A percentile compares a stretch with the other conserved stretches of the same genome.
Evolutionary conservation across 495 filamentous ascomycete genomes (phyloP).

Genomic region (Amniculicola lignicola): DNA sequence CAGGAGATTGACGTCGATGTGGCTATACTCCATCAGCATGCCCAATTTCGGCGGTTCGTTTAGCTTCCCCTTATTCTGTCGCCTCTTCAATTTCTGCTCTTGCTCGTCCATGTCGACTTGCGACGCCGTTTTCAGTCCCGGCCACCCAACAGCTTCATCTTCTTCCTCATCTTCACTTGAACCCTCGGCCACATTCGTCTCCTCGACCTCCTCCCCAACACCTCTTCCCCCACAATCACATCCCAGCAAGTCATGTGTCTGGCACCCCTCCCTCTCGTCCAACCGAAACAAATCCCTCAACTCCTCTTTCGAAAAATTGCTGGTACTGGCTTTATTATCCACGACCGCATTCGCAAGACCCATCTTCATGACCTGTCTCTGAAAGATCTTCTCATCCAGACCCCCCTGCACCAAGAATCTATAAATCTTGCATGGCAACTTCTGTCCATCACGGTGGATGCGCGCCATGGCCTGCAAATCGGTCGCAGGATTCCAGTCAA

Average conservation of each 20-base stretch:
- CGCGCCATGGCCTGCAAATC: constrained; percentile 84
- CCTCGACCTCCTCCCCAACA: constrained; percentile 27
- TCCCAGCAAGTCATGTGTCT: constrained; percentile 69
- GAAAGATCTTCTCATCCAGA: constrained; percentile 81
- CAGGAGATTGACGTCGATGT: constrained; percentile 57
- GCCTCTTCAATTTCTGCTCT: constrained; percentile 49
- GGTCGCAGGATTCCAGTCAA: constrained; percentile 81
- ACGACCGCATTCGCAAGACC: constrained; percentile 67
- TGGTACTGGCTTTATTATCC: constrained; percentile 58
- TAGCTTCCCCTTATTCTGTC: constrained; percentile 42
- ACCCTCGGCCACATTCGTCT: background rate
- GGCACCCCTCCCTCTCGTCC: constrained; percentile 55
- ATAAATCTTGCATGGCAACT: constrained; percentile 68
- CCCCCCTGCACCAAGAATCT: constrained; percentile 68
- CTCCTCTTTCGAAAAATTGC: constrained; percentile 66
- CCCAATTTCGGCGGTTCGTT: constrained; percentile 63
- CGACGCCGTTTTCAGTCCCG: constrained; percentile 53
- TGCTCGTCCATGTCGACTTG: constrained; percentile 62
- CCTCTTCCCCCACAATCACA: constrained; percentile 66
- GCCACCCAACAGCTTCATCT: constrained; percentile 46
- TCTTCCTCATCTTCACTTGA: constrained; percentile 25
- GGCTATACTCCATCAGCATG: constrained; percentile 62
- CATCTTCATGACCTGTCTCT: constrained; percentile 74
- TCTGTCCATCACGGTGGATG: constrained; percentile 77
- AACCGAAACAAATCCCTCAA: constrained; percentile 69